phyloP scores from a whole-genome alignment of 2,329 filamentous ascomycete genomes.

The Fusarium oxysporum region DNA sequence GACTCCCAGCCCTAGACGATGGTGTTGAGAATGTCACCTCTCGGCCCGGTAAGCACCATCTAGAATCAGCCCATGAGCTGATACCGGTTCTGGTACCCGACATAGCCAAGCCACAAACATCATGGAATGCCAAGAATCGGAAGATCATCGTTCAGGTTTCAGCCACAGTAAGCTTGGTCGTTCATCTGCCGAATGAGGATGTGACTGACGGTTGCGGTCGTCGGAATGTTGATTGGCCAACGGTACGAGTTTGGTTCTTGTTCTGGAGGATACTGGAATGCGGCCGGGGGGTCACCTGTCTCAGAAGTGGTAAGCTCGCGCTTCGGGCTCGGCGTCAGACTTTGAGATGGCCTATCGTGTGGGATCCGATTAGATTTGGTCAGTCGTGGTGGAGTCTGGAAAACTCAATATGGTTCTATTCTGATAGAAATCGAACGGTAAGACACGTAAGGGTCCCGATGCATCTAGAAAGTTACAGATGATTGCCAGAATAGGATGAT shows the following conservation, averaged over 20 bases:
- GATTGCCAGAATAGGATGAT: rapidly evolving
- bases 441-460: not conserved
- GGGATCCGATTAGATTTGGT: not conserved
- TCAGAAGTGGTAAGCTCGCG: not conserved
- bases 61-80: not conserved
- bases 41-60: not conserved
- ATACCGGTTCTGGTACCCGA: not conserved
- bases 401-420: not conserved
- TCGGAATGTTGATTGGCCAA: not conserved
- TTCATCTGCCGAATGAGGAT: not conserved
- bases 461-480: not conserved
- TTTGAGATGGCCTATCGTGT: not conserved
- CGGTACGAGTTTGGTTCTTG: not conserved
- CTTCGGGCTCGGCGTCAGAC: not conserved
- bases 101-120: not conserved
- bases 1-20: too few species aligned
- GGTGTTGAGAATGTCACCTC: not conserved
- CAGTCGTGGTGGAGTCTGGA: not conserved
- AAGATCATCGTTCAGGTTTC: slow-evolving; percentile 3
- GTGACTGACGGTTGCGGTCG: slow-evolving; percentile 6
- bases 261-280: not conserved
- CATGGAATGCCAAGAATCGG: slow-evolving; percentile 2
- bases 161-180: not conserved
- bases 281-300: not conserved
- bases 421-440: rapidly evolving